A percentile compares a stretch with the other conserved stretches of the same genome.
phyloP scores from a whole-genome alignment of 2,329 filamentous ascomycete genomes.

The Neonectria coccinea region DNA sequence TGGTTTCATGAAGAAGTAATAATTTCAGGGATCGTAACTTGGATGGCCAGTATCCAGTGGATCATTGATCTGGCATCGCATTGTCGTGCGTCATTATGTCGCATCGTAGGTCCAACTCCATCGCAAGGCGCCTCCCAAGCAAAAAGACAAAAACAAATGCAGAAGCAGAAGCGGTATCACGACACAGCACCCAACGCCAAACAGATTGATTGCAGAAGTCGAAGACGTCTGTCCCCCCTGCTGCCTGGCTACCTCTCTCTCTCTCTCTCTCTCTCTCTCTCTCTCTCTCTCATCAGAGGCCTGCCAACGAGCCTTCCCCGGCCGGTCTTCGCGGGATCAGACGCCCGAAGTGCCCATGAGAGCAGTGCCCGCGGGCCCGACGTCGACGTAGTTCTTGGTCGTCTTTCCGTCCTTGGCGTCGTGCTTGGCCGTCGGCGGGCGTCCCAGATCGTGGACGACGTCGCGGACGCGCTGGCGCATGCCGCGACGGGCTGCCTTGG shows the following conservation, averaged over 20 bases:
- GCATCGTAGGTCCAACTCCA: background rate
- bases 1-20: background rate
- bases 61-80: background rate
- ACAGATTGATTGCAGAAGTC: background rate
- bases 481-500: constrained; percentile 36
- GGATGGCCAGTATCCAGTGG: background rate
- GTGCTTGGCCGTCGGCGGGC: constrained; percentile 48
- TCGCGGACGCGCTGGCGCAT: constrained; percentile 51
- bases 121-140: background rate
- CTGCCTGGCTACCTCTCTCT: background rate
- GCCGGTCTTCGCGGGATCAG: constrained; percentile 13
- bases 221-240: background rate
- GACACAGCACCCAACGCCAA: constrained; percentile 23
- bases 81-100: background rate
- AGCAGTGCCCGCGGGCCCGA: constrained; percentile 43
- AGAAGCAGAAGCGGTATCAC: constrained; percentile 4
- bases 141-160: background rate
- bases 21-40: background rate
- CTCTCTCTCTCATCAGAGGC: background rate
- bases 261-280: too few species aligned
- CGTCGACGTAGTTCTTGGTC: constrained; percentile 46
- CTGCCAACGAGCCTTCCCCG: background rate
- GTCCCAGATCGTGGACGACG: constrained; percentile 49
- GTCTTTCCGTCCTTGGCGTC: constrained; percentile 49
- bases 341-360: constrained; percentile 42